A percentile compares a stretch with the other conserved stretches of the same genome.
Evolutionary conservation across 306 rosid genomes (phyloP).

Genomic region (Geum urbanum): DNA sequence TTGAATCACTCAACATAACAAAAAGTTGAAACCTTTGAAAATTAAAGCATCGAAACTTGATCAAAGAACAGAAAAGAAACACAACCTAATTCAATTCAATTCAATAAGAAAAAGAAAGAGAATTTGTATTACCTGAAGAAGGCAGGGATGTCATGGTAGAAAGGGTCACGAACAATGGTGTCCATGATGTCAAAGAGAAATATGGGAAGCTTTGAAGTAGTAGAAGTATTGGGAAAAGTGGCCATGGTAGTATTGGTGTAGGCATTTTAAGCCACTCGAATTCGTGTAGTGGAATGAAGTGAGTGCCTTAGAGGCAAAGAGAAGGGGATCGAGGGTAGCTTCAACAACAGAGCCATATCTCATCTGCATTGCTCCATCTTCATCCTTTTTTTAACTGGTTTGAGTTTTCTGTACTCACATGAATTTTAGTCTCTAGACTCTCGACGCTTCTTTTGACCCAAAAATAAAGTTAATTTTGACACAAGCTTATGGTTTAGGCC

Average conservation of each 20-base stretch:
- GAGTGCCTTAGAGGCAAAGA: constrained; percentile 18
- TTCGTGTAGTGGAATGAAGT: not conserved
- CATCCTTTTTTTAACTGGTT: not conserved
- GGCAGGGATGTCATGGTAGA: constrained; percentile 72
- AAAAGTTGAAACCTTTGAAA: not conserved
- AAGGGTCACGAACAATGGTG: constrained; percentile 93
- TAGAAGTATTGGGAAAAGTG: constrained; percentile 14
- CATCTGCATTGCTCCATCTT: not conserved
- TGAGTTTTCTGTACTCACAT: no score
- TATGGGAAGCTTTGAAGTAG: constrained; percentile 56
- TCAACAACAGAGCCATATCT: constrained; percentile 21
- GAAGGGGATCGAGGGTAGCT: constrained; percentile 10
- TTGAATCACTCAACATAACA: not conserved
- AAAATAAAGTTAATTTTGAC: no score
- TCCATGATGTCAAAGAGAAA: constrained; percentile 92
- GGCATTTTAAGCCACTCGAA: constrained; percentile 11
- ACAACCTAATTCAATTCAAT: not conserved
- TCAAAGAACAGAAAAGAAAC: not conserved
- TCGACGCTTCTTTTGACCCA: no score
- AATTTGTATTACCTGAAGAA: constrained; percentile 59
- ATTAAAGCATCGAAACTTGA: not conserved
- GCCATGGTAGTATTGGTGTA: not conserved
- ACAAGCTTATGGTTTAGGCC: no score
- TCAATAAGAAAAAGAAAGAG: not conserved
- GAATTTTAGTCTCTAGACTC: not conserved